Percentiles rank a stretch among this genome's conserved stretches.
Conservation (phyloP, 306 rosid species). For the Glycine latifolia region DNA sequence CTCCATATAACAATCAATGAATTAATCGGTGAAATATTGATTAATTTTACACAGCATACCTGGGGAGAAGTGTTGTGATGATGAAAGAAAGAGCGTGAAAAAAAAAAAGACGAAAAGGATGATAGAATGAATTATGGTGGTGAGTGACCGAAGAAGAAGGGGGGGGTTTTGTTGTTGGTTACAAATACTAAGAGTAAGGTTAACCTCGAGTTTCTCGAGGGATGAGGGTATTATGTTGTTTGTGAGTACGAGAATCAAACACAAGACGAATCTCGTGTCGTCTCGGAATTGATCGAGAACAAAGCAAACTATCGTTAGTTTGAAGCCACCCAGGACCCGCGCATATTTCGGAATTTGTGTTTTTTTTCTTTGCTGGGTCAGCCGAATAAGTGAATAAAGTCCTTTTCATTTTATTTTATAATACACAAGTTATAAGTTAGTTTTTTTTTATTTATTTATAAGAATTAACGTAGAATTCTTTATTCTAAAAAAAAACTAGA, state of each 20-base stretch:
- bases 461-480: too few species aligned
- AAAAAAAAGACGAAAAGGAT: neutral
- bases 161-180: too few species aligned
- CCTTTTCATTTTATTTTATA: too few species aligned
- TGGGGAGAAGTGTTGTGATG: neutral
- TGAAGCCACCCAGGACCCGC: constrained; percentile 31
- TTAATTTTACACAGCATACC: constrained; percentile 5
- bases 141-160: constrained; percentile 18
- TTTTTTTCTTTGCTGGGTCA: neutral
- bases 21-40: neutral
- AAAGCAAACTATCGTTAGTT: constrained; percentile 10
- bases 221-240: neutral
- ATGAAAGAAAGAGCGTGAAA: constrained; percentile 18
- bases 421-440: too few species aligned
- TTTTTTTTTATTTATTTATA: too few species aligned
- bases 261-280: neutral
- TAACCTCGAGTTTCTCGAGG: neutral
- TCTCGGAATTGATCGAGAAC: neutral
- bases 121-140: neutral
- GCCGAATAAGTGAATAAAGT: too few species aligned
- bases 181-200: too few species aligned
- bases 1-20: neutral
- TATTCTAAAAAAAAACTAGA: too few species aligned
- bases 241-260: neutral
- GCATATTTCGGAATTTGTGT: constrained; percentile 14